Conservation (phyloP, 441 rosid species). For the Gossypium schwendimanii region DNA sequence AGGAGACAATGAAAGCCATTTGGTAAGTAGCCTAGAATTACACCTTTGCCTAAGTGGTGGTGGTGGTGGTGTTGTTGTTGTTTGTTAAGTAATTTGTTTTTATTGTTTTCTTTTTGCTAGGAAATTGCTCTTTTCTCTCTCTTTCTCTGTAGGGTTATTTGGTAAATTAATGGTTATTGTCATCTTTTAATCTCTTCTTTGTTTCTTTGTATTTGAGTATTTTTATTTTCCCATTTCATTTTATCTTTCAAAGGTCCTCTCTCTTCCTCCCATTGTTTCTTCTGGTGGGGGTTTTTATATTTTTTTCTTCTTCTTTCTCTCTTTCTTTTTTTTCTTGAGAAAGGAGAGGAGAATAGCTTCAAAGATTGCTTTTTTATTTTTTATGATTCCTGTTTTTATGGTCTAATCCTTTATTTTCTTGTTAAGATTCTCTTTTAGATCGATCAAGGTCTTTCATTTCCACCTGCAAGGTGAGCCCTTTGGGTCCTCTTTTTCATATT, state of each 20-base stretch:
- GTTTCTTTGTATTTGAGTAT: background rate
- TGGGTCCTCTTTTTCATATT: background rate
- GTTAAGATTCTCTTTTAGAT: constrained; percentile 34
- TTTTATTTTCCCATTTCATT: background rate
- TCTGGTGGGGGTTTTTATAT: background rate
- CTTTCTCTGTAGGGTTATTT: constrained; percentile 27
- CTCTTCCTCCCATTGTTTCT: constrained; percentile 16
- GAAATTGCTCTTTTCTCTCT: constrained; percentile 20
- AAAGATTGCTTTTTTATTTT: background rate
- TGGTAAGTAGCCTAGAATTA: constrained; percentile 28
- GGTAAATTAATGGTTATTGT: constrained; percentile 33
- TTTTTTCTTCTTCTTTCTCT: constrained; percentile 4
- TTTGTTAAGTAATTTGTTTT: background rate
- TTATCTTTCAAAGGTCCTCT: constrained; percentile 21
- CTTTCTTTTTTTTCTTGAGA: constrained; percentile 25
- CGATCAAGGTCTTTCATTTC: constrained; percentile 24
- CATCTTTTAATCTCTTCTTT: constrained; percentile 6
- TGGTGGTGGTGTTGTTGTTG: background rate
- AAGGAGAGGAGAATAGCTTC: constrained; percentile 21
- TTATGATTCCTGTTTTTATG: background rate
- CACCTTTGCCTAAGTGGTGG: constrained; percentile 4
- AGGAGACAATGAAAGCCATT: constrained; percentile 4
- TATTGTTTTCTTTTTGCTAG: constrained; percentile 7
- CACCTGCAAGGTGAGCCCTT: constrained; percentile 26
- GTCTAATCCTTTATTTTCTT: constrained; percentile 6